Percentiles rank a stretch among this genome's conserved stretches.
Evolutionary conservation across 768 basidiomycete genomes (phyloP).

Genomic region (Solioccasus polychromus): DNA sequence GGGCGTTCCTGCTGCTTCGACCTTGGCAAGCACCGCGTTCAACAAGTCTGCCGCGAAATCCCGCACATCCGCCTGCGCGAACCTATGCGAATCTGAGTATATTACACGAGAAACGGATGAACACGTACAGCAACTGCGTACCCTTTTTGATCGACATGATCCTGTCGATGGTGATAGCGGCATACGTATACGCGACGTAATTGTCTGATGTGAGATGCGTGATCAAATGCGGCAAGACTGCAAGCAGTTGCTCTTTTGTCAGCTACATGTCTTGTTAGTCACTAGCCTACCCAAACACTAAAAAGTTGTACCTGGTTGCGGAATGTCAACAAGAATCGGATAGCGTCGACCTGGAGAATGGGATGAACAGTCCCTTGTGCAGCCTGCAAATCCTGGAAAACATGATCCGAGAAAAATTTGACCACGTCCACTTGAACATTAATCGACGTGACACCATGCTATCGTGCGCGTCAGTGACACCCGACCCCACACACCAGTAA

Average conservation of each 20-base stretch:
- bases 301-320: constrained; percentile 72
- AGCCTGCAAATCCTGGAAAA: constrained; percentile 83
- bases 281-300: neutral
- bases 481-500: too few species aligned
- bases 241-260: constrained; percentile 89
- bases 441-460: constrained; percentile 93
- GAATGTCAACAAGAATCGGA: constrained; percentile 92
- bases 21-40: constrained; percentile 69
- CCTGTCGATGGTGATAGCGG: constrained; percentile 96
- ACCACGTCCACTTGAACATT: constrained; percentile 93
- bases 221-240: constrained; percentile 84
- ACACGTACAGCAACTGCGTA: constrained; percentile 65
- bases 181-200: constrained; percentile 94
- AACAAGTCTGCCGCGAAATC: constrained; percentile 76
- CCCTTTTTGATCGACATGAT: constrained; percentile 88
- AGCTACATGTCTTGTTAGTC: constrained; percentile 46
- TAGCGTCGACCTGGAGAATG: constrained; percentile 93
- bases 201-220: constrained; percentile 79
- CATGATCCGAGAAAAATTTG: constrained; percentile 91
- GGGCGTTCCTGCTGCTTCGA: constrained; percentile 74
- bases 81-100: constrained; percentile 44
- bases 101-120: neutral
- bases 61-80: constrained; percentile 82
- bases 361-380: constrained; percentile 69
- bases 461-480: neutral